These are phyloP conservation scores for Jacaranda mimosifolia DNA, from an alignment of 257 asterid genomes.

Conservation along the genomic window DNA sequence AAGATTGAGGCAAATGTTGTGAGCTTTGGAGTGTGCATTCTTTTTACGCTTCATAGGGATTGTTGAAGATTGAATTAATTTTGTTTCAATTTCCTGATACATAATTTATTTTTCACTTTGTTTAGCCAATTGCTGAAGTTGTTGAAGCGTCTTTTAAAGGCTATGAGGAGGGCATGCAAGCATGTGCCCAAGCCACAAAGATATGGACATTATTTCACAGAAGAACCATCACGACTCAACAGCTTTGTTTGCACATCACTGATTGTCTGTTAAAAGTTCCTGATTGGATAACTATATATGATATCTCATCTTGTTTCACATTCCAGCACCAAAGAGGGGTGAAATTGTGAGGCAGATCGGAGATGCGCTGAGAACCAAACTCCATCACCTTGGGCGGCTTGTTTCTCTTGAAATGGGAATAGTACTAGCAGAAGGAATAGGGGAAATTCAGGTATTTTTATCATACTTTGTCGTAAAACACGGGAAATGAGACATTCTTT, in stretches of 20 bases:
- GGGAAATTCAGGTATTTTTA: constrained; percentile 90
- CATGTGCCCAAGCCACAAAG: constrained; percentile 79
- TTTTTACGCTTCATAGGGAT: too few species aligned
- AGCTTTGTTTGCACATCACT: not conserved
- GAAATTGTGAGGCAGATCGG: constrained; percentile 98
- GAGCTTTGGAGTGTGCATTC: too few species aligned
- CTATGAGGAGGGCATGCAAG: constrained; percentile 88
- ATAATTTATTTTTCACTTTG: not conserved
- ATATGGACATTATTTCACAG: constrained; percentile 56
- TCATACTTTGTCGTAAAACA: not conserved
- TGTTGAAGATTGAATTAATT: not conserved
- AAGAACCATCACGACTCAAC: not conserved
- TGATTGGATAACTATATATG: not conserved
- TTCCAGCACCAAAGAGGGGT: constrained; percentile 99
- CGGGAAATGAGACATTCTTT: not conserved
- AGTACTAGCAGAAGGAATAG: constrained; percentile 95
- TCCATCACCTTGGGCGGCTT: constrained; percentile 88
- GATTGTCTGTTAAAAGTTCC: constrained; percentile 15
- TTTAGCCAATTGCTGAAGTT: constrained; percentile 83
- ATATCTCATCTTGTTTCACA: constrained; percentile 49
- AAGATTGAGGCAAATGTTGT: too few species aligned
- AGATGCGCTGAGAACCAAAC: constrained; percentile 88
- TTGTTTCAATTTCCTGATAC: not conserved
- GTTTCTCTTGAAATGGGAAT: constrained; percentile 99
- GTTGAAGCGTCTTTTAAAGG: constrained; percentile 77